Base-by-base conservation (phyloP, 2,329 filamentous ascomycete species). In the Sporothrix schenckii region DNA sequence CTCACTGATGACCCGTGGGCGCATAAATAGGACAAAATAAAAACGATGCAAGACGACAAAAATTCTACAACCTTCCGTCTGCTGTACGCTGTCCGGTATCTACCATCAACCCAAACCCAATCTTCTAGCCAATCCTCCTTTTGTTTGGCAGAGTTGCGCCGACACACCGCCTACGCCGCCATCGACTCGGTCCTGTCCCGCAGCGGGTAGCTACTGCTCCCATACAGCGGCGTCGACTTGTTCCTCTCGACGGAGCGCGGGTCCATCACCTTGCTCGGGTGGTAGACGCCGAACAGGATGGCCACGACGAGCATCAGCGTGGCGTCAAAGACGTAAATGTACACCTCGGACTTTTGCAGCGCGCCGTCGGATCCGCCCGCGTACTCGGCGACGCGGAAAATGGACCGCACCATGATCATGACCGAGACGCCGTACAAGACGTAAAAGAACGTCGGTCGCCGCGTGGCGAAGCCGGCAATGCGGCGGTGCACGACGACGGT, bases 371-470 rank as follows among this genome's bases (percentile, higher is more conserved):
- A 60, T 9, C 79, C 79, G 52, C 74, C 70, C 3, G 74, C 74
- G 72, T 81, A 82, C 75, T 83, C 81, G 21, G 81, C 73, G 5
- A 80, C 76, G 24, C 81, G 75, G 68, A 80, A 80, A 21, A 80
- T 69, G 50, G 77, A 79, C 50, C 81, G 75, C 10, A 81, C 72
- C 61, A 80, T 76, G 66, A 83, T 81, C 16, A 80, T 75, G 0
- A 71, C 49, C 44, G 70, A 73, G 16, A 70, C 67, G 50, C 44
- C 56, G 72, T 76, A 76, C 2, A 76, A 72, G 49, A 74, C 70
- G 14, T 50, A 68, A 4, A 76, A 69, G 9, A 52, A 66, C 47
- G 63, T 66, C 5, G 49, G 67, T 19, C 21, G 27, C 27, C 67
- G 54, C 34, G 34, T 44, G 34, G 58, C 58, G 58, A 61, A 61